phyloP scores from a whole-genome alignment of 257 asterid genomes.

The Solanum clarkiae region DNA sequence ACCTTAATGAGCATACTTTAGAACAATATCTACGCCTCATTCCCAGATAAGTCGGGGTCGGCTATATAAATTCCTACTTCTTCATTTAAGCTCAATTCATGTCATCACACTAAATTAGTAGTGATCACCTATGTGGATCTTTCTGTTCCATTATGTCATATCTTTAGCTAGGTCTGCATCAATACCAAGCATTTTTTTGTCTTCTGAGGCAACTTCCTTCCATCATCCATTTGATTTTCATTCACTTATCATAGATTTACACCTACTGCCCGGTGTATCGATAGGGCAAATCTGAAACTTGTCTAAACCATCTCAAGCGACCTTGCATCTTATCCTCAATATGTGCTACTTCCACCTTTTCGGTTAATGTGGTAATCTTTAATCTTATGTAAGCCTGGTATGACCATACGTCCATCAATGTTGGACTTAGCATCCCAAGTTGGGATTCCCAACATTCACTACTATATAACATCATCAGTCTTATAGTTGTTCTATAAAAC shows the following conservation, averaged over 20 bases:
- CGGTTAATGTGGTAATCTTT: not conserved
- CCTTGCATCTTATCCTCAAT: not conserved
- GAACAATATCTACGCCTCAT: not conserved
- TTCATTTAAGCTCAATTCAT: not conserved
- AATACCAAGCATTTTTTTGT: not conserved
- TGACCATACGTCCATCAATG: not conserved
- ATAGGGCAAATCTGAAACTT: not conserved
- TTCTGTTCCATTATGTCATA: not conserved
- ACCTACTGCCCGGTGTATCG: not conserved
- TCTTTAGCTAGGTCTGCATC: not conserved
- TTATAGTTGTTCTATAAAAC: not conserved
- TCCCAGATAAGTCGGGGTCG: not conserved
- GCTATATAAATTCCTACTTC: not conserved
- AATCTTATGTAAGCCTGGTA: not conserved
- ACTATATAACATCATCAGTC: not conserved
- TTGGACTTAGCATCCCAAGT: not conserved
- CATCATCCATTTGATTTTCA: not conserved
- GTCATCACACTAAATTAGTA: not conserved
- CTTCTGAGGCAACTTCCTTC: not conserved
- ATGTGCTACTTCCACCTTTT: not conserved
- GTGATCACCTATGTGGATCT: not conserved
- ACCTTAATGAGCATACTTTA: not conserved
- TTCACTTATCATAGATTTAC: not conserved
- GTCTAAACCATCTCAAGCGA: not conserved
- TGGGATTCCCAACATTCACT: not conserved